A percentile compares a stretch with the other conserved stretches of the same genome.
Evolutionary conservation across 352 stramenopile genomes (phyloP).

Genomic region (Stephanocyclus meneghinianus): DNA sequence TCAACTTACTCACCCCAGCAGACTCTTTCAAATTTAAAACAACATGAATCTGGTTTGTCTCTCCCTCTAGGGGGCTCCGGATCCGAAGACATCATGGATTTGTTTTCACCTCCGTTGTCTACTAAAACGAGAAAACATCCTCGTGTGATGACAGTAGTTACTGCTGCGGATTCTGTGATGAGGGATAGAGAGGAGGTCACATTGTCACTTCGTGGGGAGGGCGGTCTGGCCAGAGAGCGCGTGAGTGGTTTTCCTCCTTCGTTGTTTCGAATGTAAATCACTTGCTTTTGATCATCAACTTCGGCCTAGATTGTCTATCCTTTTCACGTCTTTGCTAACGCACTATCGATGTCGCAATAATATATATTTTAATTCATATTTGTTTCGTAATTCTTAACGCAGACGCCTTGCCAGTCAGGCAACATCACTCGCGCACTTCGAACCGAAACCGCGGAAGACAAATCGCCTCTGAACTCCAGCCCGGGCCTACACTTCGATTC

Average conservation of each 20-base stretch:
- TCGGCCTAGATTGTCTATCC: neutral
- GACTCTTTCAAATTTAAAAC: no score
- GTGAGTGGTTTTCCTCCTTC: neutral
- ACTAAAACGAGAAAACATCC: neutral
- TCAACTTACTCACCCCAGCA: no score
- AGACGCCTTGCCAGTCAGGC: neutral
- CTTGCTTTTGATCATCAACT: neutral
- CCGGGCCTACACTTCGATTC: constrained; percentile 8
- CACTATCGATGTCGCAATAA: neutral
- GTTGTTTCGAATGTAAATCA: neutral
- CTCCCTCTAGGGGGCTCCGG: neutral
- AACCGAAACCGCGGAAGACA: neutral
- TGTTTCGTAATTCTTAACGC: no score
- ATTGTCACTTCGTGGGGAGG: neutral
- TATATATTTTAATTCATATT: neutral
- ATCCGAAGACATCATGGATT: constrained; percentile 1
- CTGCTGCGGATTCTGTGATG: neutral
- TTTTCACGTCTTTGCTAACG: neutral
- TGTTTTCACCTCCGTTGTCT: constrained; percentile 8
- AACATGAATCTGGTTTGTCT: no score
- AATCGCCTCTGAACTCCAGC: neutral
- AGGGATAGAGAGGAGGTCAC: neutral
- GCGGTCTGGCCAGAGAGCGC: neutral
- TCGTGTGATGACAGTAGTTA: neutral
- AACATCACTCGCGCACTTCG: neutral